These are phyloP conservation scores for Conringia planisiliqua DNA, from an alignment of 345 rosid genomes.

Conservation along the genomic window DNA sequence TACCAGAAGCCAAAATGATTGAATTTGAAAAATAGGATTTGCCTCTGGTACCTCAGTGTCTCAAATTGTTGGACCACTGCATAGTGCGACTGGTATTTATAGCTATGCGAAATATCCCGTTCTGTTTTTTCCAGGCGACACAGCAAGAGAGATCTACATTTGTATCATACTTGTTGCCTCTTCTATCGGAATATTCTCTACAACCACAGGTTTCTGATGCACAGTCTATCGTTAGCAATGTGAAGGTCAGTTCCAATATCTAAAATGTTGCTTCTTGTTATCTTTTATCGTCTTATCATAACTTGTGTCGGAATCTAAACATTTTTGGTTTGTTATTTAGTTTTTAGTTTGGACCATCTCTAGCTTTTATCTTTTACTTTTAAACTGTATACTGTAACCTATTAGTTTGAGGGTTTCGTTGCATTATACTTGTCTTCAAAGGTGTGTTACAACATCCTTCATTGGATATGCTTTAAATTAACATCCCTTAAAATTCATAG, in stretches of 20 bases:
- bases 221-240: slow-evolving; percentile 85
- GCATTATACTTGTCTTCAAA: neutral
- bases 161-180: slow-evolving; percentile 86
- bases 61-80: neutral
- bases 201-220: slow-evolving; percentile 91
- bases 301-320: neutral
- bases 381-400: slow-evolving; percentile 3
- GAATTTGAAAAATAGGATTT: neutral
- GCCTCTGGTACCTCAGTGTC: slow-evolving; percentile 2
- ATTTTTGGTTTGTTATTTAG: neutral
- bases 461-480: neutral
- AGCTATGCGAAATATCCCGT: neutral
- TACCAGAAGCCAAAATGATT: neutral
- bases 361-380: slow-evolving; percentile 4
- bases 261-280: slow-evolving; percentile 52
- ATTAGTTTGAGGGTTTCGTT: slow-evolving; percentile 20
- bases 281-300: slow-evolving; percentile 58
- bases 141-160: slow-evolving; percentile 88
- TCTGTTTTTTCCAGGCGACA: slow-evolving; percentile 59
- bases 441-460: neutral
- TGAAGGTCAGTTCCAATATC: slow-evolving; percentile 59
- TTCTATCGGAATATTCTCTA: slow-evolving; percentile 77
- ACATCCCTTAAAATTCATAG: neutral
- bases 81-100: neutral
- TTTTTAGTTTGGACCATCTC: neutral